These are phyloP conservation scores for Casaregolazyma suthepensis DNA, from an alignment of 1,139 yeast species.

Conservation along the genomic window DNA sequence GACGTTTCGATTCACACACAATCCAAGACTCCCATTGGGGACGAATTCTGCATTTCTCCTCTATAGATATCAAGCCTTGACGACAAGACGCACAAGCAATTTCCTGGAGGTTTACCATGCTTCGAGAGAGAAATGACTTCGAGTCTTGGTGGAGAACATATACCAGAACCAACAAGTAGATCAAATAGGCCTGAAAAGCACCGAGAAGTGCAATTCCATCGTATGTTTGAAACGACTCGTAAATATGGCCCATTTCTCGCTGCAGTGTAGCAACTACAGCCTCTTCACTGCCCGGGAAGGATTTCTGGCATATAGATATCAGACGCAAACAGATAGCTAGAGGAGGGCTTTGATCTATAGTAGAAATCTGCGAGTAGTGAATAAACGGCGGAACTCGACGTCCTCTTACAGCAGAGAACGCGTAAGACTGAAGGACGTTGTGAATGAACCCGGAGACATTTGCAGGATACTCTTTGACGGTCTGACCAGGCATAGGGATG, in stretches of 20 bases:
- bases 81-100: constrained; percentile 5
- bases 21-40: constrained; percentile 15
- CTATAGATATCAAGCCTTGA: constrained; percentile 7
- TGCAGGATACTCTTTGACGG: constrained; percentile 3
- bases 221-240: neutral
- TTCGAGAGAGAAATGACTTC: neutral
- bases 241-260: constrained; percentile 9
- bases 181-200: constrained; percentile 12
- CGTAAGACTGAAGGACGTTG: constrained; percentile 8
- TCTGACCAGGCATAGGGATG: constrained; percentile 6
- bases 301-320: constrained; percentile 10
- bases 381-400: constrained; percentile 8
- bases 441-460: constrained; percentile 1
- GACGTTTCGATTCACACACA: constrained; percentile 10
- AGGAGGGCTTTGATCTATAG: neutral
- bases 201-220: constrained; percentile 6
- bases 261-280: neutral
- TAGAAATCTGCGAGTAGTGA: constrained; percentile 9
- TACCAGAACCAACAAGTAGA: constrained; percentile 8
- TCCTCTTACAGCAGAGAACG: constrained; percentile 6
- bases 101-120: constrained; percentile 10
- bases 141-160: constrained; percentile 8
- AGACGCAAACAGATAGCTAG: constrained; percentile 5
- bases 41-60: constrained; percentile 4
- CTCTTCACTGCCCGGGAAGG: constrained; percentile 6